phyloP scores from a whole-genome alignment of 1,284 basidiomycete species.

The Leccinum pachyderme region DNA sequence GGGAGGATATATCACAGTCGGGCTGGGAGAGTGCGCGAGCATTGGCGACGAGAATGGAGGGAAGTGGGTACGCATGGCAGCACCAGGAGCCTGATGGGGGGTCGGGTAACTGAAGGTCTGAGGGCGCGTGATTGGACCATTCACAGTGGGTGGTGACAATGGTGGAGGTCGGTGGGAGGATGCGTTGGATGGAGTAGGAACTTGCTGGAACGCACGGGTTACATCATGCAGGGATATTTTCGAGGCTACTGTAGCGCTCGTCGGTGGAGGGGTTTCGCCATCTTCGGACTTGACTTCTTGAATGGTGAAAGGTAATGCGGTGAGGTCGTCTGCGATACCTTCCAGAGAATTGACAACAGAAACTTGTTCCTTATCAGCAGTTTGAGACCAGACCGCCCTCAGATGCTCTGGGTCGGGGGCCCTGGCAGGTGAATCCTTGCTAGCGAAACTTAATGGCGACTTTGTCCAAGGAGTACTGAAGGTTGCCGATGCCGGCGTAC shows the following conservation, averaged over 20 bases:
- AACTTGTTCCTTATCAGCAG: conserved; percentile 59
- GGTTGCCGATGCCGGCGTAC: conserved; percentile 50
- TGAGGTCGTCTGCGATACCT: conserved; percentile 75
- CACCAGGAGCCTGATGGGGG: conserved; percentile 38
- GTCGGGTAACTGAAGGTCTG: conserved; percentile 35
- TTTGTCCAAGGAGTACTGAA: conserved; percentile 56
- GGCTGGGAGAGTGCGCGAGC: conserved; percentile 65
- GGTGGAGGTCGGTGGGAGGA: conserved; percentile 43
- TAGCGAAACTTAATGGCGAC: conserved; percentile 50
- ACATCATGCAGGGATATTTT: conserved; percentile 79
- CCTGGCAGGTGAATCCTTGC: conserved; percentile 64
- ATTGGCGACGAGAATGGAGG: conserved; percentile 61
- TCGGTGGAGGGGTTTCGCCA: conserved; percentile 74
- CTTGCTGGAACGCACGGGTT: conserved; percentile 79
- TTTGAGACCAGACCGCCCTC: conserved; percentile 81
- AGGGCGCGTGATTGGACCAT: conserved; percentile 46
- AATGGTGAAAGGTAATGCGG: conserved; percentile 69
- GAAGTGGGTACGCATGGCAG: conserved; percentile 55
- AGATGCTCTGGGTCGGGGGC: conserved; percentile 75
- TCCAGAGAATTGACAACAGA: conserved; percentile 75
- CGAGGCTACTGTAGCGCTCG: conserved; percentile 49
- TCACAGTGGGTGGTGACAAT: conserved; percentile 48
- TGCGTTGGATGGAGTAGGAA: conserved; percentile 51
- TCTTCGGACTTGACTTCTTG: conserved; percentile 82
- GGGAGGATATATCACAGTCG: conserved; percentile 59